Evolutionary conservation across 2,329 filamentous ascomycete species (phyloP).

Genomic region (Colletotrichum phormii): DNA sequence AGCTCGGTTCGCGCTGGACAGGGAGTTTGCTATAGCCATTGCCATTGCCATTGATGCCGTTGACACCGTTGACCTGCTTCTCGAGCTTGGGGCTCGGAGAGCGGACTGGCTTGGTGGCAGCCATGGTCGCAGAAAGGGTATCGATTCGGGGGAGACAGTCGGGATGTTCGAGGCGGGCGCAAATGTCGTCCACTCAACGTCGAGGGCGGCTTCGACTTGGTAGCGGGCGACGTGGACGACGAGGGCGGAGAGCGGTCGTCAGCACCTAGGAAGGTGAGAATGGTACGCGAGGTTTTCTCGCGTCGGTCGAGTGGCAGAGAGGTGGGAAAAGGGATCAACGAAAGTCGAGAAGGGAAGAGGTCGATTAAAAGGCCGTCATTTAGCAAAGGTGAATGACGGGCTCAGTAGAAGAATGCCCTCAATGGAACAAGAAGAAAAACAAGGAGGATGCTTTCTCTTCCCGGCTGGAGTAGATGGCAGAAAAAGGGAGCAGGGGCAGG

Average conservation of each 20-base stretch:
- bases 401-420: slow-evolving; percentile 34
- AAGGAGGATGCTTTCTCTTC: slow-evolving; percentile 16
- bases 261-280: background rate
- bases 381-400: slow-evolving; percentile 37
- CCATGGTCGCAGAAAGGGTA: slow-evolving; percentile 9
- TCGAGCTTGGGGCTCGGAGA: slow-evolving; percentile 34
- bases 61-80: slow-evolving; percentile 44
- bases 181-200: slow-evolving; percentile 1
- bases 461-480: slow-evolving; percentile 23
- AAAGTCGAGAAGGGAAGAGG: slow-evolving; percentile 55
- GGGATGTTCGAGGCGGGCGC: background rate
- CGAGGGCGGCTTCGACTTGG: slow-evolving; percentile 1
- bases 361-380: slow-evolving; percentile 53
- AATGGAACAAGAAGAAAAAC: slow-evolving; percentile 11
- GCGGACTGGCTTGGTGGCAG: slow-evolving; percentile 26
- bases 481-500: slow-evolving; percentile 34
- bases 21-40: slow-evolving; percentile 37
- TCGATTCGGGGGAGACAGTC: background rate
- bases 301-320: slow-evolving; percentile 6
- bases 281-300: slow-evolving; percentile 1
- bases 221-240: slow-evolving; percentile 13
- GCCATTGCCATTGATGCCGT: slow-evolving; percentile 12
- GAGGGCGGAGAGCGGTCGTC: background rate
- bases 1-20: slow-evolving; percentile 61
- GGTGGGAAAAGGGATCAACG: slow-evolving; percentile 43